phyloP scores from a whole-genome alignment of 306 rosid genomes.

The Vachellia pachyceras region DNA sequence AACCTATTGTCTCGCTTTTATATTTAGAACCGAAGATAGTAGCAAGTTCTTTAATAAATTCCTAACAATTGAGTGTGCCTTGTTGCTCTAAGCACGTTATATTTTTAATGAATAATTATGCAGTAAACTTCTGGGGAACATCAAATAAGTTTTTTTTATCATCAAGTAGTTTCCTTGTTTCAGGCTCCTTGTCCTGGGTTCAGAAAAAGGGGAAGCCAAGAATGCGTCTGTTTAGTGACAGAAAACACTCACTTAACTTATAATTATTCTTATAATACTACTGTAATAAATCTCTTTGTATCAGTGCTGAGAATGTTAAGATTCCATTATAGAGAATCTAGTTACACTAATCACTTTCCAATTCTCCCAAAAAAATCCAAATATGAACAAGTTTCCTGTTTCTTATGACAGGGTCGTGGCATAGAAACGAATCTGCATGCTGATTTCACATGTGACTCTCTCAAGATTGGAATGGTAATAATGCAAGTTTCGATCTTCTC shows the following conservation, averaged over 20 bases:
- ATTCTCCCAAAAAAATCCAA: not conserved
- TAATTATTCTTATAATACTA: not conserved
- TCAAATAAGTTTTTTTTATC: not conserved
- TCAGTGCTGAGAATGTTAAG: not conserved
- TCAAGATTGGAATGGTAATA: conserved; percentile 91
- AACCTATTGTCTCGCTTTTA: no score
- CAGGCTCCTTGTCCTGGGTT: not conserved
- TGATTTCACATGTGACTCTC: conserved; percentile 88
- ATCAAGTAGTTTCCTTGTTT: conserved; percentile 1
- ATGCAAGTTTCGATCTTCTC: not conserved
- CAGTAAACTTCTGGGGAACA: not conserved
- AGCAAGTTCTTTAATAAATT: not conserved
- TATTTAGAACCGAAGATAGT: no score
- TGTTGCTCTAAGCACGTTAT: not conserved
- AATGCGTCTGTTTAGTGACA: not conserved
- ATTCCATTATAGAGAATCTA: not conserved
- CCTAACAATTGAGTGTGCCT: not conserved
- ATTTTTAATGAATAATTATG: not conserved
- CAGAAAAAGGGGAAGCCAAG: not conserved
- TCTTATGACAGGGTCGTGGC: conserved; percentile 83
- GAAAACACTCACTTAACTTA: not conserved
- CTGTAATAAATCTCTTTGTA: not conserved
- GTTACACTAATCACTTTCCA: not conserved
- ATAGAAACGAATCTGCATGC: conserved; percentile 96
- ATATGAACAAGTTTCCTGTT: not conserved